Evolutionary conservation across 2,329 filamentous ascomycete species (phyloP), one percentile per base, ranked within the genome.

Genomic region (Neoascochyta sp.): DNA sequence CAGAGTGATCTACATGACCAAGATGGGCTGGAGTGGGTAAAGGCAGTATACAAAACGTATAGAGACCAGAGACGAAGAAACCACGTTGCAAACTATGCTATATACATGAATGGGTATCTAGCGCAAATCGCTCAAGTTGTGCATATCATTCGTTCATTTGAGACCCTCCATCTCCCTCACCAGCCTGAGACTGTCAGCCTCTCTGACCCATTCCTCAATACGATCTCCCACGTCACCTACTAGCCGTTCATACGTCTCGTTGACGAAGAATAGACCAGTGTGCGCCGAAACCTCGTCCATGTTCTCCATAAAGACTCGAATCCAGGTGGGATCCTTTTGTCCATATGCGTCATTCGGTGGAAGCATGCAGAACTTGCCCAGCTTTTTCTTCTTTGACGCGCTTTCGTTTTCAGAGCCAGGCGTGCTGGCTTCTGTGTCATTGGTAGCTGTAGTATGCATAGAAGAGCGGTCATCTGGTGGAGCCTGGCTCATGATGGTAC

Each of bases 241-340:
- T n/a, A 90, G 65, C 41, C 65, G 66, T 48, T 88, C 83, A 53
- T 92, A 90, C 34, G 85, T 81, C 37, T 79, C 72, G 5, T 82
- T 80, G 0, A 78, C 65, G 9, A 86, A 76, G 65, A 94, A 95
- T 29, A 95, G 66, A 0, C 83, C 81, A 40, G 86, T 90, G 57
- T 94, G 88, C 7, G 88, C 89, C 5, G 78, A 80, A 1, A 94
- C 83, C 61, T 94, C 86, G 54, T 94, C 88, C 39, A 92, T 79
- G 29, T 79, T 80, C 35, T 82, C 75, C 84, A 95, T 92, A 50
- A 80, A 81, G 3, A 95, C 75, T 24, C 81, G 72, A 1, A 88
- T 68, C 88, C 89, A 95, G 10, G 80, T 76, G 4, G 74, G 66
- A 56, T 94, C 86, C 23, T 71, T 66, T 37, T 70, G 66, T 5